Percentiles rank a stretch among this genome's conserved stretches.
Evolutionary conservation across 768 basidiomycete genomes (phyloP).

Genomic region (Lentinula sp.): DNA sequence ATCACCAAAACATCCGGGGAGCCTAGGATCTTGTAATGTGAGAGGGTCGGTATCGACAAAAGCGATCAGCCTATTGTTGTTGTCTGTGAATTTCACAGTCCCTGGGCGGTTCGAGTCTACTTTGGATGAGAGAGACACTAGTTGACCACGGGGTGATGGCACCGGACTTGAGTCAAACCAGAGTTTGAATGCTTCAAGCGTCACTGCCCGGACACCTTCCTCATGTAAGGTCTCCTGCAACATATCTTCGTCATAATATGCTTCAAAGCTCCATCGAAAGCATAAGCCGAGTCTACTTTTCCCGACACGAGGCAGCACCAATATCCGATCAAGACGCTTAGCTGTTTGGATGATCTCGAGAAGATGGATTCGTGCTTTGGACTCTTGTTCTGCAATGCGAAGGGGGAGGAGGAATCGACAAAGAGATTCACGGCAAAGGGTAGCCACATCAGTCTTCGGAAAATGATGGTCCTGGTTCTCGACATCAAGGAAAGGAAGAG

Average conservation of each 20-base stretch:
- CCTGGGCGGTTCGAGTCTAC: constrained; percentile 14
- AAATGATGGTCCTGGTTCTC: constrained; percentile 15
- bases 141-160: constrained; percentile 17
- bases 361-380: constrained; percentile 52
- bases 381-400: constrained; percentile 51
- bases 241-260: constrained; percentile 40
- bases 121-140: constrained; percentile 27
- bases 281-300: constrained; percentile 50
- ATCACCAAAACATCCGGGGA: constrained; percentile 4
- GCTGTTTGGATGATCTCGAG: constrained; percentile 46
- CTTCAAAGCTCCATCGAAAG: constrained; percentile 38
- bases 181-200: background rate
- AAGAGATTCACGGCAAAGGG: constrained; percentile 14
- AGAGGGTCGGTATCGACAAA: background rate
- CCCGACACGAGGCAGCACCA: constrained; percentile 58
- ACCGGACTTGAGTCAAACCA: background rate
- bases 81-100: constrained; percentile 11
- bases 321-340: constrained; percentile 40
- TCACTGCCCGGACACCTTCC: background rate
- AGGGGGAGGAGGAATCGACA: constrained; percentile 46
- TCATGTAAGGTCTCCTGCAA: constrained; percentile 9
- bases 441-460: background rate
- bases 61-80: background rate
- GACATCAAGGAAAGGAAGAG: constrained; percentile 10
- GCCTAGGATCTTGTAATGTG: background rate